These are phyloP conservation scores for Pisolithus sp. DNA, from an alignment of 768 basidiomycete species.

Conservation along the genomic window DNA sequence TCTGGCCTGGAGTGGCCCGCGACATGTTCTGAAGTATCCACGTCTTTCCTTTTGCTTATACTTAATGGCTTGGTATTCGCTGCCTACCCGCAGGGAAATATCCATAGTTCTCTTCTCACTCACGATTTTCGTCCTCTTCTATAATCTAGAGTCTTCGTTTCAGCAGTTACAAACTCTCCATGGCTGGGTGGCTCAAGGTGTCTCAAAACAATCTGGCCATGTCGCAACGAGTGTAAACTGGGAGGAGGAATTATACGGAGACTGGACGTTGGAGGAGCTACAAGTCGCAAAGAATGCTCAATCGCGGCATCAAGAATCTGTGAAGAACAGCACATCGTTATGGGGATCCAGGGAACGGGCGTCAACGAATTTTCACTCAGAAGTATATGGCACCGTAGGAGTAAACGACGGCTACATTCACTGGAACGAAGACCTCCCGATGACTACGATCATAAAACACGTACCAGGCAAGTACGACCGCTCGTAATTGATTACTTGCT, in stretches of 20 bases:
- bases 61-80: conserved; percentile 60
- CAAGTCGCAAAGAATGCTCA: conserved; percentile 51
- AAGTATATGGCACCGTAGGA: conserved; percentile 18
- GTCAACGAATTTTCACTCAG: conserved; percentile 17
- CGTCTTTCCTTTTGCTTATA: background rate
- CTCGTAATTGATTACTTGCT: background rate
- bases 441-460: conserved; percentile 54
- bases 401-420: conserved; percentile 49
- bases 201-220: conserved; percentile 41
- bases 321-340: conserved; percentile 25
- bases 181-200: conserved; percentile 25
- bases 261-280: conserved; percentile 61
- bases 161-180: conserved; percentile 44
- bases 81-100: conserved; percentile 70
- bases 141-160: conserved; percentile 65
- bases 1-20: no score
- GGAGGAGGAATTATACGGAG: conserved; percentile 60
- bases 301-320: conserved; percentile 37
- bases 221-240: conserved; percentile 44
- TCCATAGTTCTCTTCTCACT: conserved; percentile 62
- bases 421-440: conserved; percentile 54
- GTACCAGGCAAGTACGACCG: conserved; percentile 46
- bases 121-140: conserved; percentile 61
- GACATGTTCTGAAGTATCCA: background rate
- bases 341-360: conserved; percentile 34